Base-by-base conservation (phyloP, 495 filamentous ascomycete species). In the Neurospora sp. region DNA sequence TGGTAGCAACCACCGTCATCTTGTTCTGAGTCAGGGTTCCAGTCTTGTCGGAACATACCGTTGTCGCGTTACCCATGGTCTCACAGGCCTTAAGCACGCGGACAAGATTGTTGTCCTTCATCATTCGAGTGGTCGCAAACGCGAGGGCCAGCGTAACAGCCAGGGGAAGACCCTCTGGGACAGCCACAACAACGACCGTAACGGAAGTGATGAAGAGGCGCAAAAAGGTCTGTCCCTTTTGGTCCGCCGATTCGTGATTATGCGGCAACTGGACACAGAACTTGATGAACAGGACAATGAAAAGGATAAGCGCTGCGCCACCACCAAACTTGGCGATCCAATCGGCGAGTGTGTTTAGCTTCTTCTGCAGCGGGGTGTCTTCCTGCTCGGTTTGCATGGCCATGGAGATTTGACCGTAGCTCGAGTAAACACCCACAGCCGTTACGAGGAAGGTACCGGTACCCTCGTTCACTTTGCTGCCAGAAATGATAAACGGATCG, bases 41-140 rank as follows among this genome's bases (percentile, higher is more conserved):
- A 0, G 95, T 98, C 81, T 98, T 98, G 84, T 98, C 95, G 4
- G 95, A 97, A 83, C 95, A 98, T 42, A 98, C 91, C 1, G 93
- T 95, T 0, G 94, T 98, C 2, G 95, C 95, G 81, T 97, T 97
- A 15, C 95, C 95, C 95, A 98, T 98, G 4, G 94, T 96, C 82
- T 98, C 95, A 81, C 95, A 98, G 34, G 95, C 94, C 76, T 93
- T 90, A 24, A 98, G 84, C 42, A 94, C 87, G 48, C 95, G 93
- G 39, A 98, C 95, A 66, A 98, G 81, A 75, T 98, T 98, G 82
- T 97, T 96, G 76, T 98, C 95, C 78, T 92, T 95, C 71, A 97
- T 86, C 95, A 98, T 98, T 21, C 94, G 87, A 28, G 91, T 97
- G 2, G 95, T 98, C 13, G 95, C 95, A 81, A 97, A 98, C 39